phyloP scores from a whole-genome alignment of 73 alveolate species.

The Symbiodinium natans region DNA sequence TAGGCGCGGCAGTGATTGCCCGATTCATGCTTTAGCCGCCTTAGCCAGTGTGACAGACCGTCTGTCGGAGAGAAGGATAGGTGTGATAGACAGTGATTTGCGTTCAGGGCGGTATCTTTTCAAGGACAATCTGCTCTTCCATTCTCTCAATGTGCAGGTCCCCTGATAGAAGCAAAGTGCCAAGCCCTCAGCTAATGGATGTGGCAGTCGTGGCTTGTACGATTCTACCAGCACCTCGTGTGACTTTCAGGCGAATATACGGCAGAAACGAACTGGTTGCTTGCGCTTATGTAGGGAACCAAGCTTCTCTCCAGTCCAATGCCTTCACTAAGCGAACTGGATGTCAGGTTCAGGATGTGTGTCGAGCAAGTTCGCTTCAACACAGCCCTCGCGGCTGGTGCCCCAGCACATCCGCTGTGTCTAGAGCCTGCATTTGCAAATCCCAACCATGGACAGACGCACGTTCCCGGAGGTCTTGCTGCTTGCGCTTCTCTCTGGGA shows the following conservation, averaged over 20 bases:
- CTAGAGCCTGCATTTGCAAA: too few relatives aligned
- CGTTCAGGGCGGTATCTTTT: too few relatives aligned
- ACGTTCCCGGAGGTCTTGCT: constrained; percentile 28
- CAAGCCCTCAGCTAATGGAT: not conserved
- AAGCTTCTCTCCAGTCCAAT: not conserved
- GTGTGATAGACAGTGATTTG: too few relatives aligned
- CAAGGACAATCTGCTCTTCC: too few relatives aligned
- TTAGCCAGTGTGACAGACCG: too few relatives aligned
- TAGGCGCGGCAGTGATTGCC: too few relatives aligned
- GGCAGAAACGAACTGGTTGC: constrained; percentile 3
- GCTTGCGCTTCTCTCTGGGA: not conserved
- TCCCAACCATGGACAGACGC: too few relatives aligned
- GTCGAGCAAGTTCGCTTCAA: constrained; percentile 18
- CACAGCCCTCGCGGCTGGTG: constrained; percentile 11
- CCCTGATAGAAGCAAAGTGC: not conserved
- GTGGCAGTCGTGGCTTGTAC: too few relatives aligned
- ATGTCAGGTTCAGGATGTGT: not conserved
- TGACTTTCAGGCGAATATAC: not conserved
- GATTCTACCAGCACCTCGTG: not conserved
- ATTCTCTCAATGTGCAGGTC: too few relatives aligned
- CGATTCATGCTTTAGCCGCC: too few relatives aligned
- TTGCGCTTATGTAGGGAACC: not conserved
- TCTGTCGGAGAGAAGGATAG: too few relatives aligned
- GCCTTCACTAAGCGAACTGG: too few relatives aligned
- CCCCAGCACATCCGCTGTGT: not conserved